A percentile compares a stretch with the other conserved stretches of the same genome.
These are phyloP conservation scores for Byssochlamys sp. DNA, from an alignment of 2,329 filamentous ascomycete genomes.

Conservation along the genomic window DNA sequence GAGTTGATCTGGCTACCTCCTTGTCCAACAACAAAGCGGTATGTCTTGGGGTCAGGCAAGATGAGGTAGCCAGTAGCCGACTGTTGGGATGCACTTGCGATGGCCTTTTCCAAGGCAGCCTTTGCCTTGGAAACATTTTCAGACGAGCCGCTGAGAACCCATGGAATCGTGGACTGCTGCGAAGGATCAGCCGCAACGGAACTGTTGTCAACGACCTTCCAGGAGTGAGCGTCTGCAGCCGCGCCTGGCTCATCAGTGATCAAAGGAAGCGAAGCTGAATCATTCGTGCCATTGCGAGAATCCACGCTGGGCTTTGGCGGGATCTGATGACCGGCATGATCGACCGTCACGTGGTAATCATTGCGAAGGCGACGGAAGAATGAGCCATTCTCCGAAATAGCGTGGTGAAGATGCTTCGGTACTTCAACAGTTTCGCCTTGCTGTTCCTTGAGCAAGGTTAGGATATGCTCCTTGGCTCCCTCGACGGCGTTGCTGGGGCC, in stretches of 20 bases:
- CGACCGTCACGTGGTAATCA: constrained; percentile 79
- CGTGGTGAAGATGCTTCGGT: constrained; percentile 72
- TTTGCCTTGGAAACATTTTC: constrained; percentile 78
- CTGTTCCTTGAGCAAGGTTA: constrained; percentile 66
- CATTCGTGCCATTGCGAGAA: constrained; percentile 46
- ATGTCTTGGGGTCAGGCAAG: constrained; percentile 77
- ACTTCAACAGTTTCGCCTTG: constrained; percentile 80
- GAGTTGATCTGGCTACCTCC: constrained; percentile 84
- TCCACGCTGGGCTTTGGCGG: constrained; percentile 57
- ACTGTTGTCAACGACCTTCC: constrained; percentile 61
- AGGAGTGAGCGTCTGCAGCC: constrained; percentile 62
- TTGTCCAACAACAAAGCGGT: constrained; percentile 81
- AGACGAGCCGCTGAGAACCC: constrained; percentile 70
- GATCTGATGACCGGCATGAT: constrained; percentile 71
- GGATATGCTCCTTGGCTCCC: constrained; percentile 77
- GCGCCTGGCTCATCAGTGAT: constrained; percentile 76
- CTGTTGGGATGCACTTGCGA: constrained; percentile 48
- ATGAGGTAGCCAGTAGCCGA: constrained; percentile 73
- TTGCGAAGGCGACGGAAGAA: constrained; percentile 86
- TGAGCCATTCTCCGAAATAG: constrained; percentile 70
- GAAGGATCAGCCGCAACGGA: constrained; percentile 16
- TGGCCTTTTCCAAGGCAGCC: constrained; percentile 59
- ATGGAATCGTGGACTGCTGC: constrained; percentile 50
- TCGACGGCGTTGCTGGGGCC: constrained; percentile 70
- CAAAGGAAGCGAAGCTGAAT: constrained; percentile 59